phyloP scores from a whole-genome alignment of 2,329 filamentous ascomycete genomes.

The Stemphylium beticola region DNA sequence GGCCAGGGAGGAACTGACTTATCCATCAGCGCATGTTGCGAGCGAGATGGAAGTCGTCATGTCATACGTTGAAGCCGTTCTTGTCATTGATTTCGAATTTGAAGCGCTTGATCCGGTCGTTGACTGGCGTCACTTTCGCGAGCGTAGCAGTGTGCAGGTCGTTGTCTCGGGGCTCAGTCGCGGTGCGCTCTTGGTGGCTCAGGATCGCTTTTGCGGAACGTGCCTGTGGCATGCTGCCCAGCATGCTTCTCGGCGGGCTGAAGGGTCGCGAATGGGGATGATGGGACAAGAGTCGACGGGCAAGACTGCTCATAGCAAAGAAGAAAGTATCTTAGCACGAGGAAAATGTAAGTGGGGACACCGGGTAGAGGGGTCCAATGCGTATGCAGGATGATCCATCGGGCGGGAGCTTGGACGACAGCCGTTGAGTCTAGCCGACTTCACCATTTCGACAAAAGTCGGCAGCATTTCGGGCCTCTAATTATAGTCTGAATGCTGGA shows the following conservation, averaged over 20 bases:
- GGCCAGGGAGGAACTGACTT: constrained; percentile 73
- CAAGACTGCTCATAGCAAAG: constrained; percentile 24
- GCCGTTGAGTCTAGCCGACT: constrained; percentile 11
- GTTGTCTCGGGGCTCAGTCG: constrained; percentile 72
- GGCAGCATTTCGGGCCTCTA: constrained; percentile 1
- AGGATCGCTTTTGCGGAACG: constrained; percentile 39
- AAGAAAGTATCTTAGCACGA: constrained; percentile 17
- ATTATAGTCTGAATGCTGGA: not conserved
- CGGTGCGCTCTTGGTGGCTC: constrained; percentile 74
- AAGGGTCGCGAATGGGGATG: constrained; percentile 13
- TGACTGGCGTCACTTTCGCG: constrained; percentile 67
- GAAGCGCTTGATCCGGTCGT: constrained; percentile 71
- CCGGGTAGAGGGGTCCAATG: constrained; percentile 17
- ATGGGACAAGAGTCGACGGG: constrained; percentile 20
- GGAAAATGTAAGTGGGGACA: constrained; percentile 28
- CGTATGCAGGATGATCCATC: constrained; percentile 21
- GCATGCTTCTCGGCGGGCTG: constrained; percentile 24
- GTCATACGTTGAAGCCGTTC: constrained; percentile 57
- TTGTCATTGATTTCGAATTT: constrained; percentile 64
- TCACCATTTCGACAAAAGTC: not conserved
- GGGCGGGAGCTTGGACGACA: constrained; percentile 20
- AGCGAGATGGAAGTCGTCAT: constrained; percentile 36
- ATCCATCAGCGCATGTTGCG: constrained; percentile 38
- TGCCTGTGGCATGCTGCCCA: constrained; percentile 40
- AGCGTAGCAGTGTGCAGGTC: constrained; percentile 69